A percentile compares a stretch with the other conserved stretches of the same genome.
phyloP scores from a whole-genome alignment of 176 grass and related monocot species.

The Paspalum notatum region DNA sequence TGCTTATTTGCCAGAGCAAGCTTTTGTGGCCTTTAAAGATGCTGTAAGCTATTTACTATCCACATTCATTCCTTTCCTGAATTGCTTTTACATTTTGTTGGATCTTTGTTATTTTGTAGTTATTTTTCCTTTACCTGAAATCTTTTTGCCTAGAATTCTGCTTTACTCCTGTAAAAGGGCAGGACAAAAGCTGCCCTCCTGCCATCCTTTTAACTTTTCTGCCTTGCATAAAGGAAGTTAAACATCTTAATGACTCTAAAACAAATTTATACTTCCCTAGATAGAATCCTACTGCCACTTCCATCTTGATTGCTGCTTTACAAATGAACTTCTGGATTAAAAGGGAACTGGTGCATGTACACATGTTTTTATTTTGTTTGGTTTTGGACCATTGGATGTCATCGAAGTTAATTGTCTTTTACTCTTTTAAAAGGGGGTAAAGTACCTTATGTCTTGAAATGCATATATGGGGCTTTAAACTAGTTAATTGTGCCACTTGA shows the following conservation, averaged over 20 bases:
- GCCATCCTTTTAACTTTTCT: slow-evolving; percentile 4
- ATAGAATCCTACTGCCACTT: neutral
- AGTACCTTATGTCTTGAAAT: neutral
- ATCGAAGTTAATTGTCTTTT: neutral
- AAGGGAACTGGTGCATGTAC: too few relatives aligned
- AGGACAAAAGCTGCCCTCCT: neutral
- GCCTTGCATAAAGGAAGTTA: slow-evolving; percentile 9
- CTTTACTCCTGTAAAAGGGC: slow-evolving; percentile 27
- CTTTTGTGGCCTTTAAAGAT: slow-evolving; percentile 89
- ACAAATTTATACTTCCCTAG: slow-evolving; percentile 14
- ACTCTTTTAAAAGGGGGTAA: too few relatives aligned
- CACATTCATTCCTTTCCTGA: neutral
- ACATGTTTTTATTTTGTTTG: slow-evolving; percentile 24
- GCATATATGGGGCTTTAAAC: neutral
- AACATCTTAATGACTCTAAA: slow-evolving; percentile 28
- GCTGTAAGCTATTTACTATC: slow-evolving; percentile 65
- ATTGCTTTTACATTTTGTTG: slow-evolving; percentile 19
- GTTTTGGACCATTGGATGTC: slow-evolving; percentile 16
- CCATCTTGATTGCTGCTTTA: neutral
- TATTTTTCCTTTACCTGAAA: slow-evolving; percentile 21
- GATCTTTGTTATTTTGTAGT: slow-evolving; percentile 31
- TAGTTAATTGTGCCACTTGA: slow-evolving; percentile 1
- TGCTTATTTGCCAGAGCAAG: slow-evolving; percentile 93
- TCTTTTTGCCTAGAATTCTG: neutral
- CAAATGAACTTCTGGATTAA: neutral